Conservation (phyloP, 257 asterid species). For the Solanum dulcamara region DNA sequence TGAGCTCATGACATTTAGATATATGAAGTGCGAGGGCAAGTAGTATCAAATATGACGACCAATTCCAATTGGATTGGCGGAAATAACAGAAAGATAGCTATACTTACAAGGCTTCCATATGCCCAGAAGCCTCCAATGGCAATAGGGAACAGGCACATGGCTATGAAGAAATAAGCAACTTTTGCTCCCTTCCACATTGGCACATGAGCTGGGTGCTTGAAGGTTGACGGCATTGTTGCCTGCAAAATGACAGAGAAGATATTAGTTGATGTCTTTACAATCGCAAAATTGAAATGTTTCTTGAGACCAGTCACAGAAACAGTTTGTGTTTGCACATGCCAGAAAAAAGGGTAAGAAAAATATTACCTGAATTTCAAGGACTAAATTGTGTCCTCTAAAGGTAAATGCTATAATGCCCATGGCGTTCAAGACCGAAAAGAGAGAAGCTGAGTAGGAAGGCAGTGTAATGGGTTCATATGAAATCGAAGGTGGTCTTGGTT, state of each 20-base stretch:
- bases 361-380: slow-evolving; percentile 85
- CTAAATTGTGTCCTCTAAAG: slow-evolving; percentile 94
- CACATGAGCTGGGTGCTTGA: slow-evolving; percentile 91
- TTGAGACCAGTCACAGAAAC: background rate
- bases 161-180: slow-evolving; percentile 70
- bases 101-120: slow-evolving; percentile 87
- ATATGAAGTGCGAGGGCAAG: too few relatives aligned
- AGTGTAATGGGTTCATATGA: slow-evolving; percentile 59
- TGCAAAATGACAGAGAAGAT: slow-evolving; percentile 10
- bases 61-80: background rate
- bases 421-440: slow-evolving; percentile 69
- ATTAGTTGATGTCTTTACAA: background rate
- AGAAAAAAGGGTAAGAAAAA: background rate
- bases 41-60: background rate
- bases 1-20: too few relatives aligned
- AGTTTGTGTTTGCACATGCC: background rate
- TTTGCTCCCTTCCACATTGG: slow-evolving; percentile 99
- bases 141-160: slow-evolving; percentile 85
- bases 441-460: slow-evolving; percentile 52
- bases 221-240: slow-evolving; percentile 99
- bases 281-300: background rate
- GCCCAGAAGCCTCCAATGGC: slow-evolving; percentile 99
- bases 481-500: slow-evolving; percentile 59
- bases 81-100: background rate
- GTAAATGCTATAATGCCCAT: slow-evolving; percentile 92